Percentiles rank a stretch among this genome's conserved stretches.
Conservation (phyloP, 768 basidiomycete species). For the Lanmaoa rubissima region DNA sequence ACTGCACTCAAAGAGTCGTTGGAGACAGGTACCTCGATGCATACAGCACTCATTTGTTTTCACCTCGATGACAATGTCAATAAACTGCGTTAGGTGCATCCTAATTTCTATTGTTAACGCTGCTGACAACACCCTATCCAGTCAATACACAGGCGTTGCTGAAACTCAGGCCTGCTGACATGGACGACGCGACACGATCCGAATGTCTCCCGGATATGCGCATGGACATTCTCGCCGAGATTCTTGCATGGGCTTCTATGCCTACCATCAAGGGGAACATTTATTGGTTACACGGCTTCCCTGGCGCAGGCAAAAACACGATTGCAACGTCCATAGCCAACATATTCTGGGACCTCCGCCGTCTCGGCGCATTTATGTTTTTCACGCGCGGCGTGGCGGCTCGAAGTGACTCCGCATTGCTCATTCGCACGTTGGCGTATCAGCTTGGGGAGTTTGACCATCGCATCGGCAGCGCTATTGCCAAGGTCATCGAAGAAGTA, state of each 20-base stretch:
- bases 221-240: conserved; percentile 27
- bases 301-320: conserved; percentile 38
- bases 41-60: conserved; percentile 26
- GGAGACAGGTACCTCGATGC: conserved; percentile 24
- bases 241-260: conserved; percentile 24
- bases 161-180: conserved; percentile 30
- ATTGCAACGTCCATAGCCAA: conserved; percentile 36
- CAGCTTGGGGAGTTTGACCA: conserved; percentile 34
- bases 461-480: conserved; percentile 29
- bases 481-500: conserved; percentile 22
- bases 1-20: conserved; percentile 26
- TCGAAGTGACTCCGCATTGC: conserved; percentile 28
- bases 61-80: conserved; percentile 29
- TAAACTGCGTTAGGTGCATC: conserved; percentile 21
- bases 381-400: conserved; percentile 33
- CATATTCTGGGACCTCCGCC: conserved; percentile 30
- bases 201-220: conserved; percentile 34
- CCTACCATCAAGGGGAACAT: conserved; percentile 23
- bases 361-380: conserved; percentile 37
- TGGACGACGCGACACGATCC: conserved; percentile 25
- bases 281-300: conserved; percentile 36
- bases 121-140: conserved; percentile 3
- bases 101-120: not conserved
- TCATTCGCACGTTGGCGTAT: conserved; percentile 36
- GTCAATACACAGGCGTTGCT: conserved; percentile 21